Percentiles rank a stretch among this genome's conserved stretches.
These are phyloP conservation scores for Trichomonas gallinae DNA, from an alignment of 208 protist genomes.

Conservation along the genomic window DNA sequence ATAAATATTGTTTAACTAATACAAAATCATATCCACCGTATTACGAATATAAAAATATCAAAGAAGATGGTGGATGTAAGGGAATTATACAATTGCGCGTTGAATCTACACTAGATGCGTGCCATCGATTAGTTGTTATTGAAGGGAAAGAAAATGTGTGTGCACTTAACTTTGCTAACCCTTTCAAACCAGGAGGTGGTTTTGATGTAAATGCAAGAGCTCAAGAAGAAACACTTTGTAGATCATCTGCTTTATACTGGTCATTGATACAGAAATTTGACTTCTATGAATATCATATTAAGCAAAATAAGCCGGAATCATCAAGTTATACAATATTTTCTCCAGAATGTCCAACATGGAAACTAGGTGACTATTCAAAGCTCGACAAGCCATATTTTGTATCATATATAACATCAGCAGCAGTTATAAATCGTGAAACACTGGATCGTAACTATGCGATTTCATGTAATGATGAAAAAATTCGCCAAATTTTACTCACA, in stretches of 20 bases:
- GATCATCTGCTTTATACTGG: not conserved
- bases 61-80: not conserved
- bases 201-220: not conserved
- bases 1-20: not conserved
- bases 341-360: not conserved
- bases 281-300: not conserved
- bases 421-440: not conserved
- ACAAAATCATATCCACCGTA: not conserved
- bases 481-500: not conserved
- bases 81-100: not conserved
- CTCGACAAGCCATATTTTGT: not conserved
- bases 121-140: not conserved
- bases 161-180: not conserved
- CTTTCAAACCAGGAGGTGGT: not conserved
- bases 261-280: not conserved
- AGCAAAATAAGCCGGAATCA: not conserved
- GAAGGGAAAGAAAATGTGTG: not conserved
- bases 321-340: not conserved
- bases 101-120: not conserved
- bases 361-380: not conserved
- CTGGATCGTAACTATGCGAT: not conserved
- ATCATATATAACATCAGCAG: not conserved
- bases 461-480: not conserved
- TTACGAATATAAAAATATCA: not conserved
- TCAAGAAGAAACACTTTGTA: not conserved